Evolutionary conservation across 257 asterid species (phyloP).

Genomic region (Solanum rostratum): DNA sequence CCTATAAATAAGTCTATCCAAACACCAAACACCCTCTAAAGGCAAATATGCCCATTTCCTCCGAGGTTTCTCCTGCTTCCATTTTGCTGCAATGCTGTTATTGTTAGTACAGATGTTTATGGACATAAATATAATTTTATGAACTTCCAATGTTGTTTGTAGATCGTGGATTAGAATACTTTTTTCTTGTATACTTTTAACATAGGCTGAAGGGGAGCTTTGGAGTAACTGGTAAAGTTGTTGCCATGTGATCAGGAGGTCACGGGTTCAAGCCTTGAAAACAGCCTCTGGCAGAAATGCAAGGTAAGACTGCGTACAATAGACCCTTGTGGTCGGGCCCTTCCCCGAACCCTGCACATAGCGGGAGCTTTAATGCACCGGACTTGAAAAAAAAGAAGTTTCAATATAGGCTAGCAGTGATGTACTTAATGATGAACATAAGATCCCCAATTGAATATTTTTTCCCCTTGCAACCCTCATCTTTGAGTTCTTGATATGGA

Average conservation of each 20-base stretch:
- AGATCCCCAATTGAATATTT: neutral
- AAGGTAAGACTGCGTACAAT: too few relatives aligned
- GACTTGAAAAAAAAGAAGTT: too few relatives aligned
- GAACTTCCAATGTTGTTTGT: neutral
- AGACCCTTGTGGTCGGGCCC: too few relatives aligned
- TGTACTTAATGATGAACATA: neutral
- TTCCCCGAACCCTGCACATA: too few relatives aligned
- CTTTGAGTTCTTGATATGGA: neutral
- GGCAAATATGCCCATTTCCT: slow-evolving; percentile 41
- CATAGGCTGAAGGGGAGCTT: too few relatives aligned
- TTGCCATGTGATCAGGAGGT: too few relatives aligned
- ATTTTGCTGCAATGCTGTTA: neutral
- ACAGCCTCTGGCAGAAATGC: too few relatives aligned
- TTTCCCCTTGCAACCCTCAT: neutral
- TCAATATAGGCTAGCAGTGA: too few relatives aligned
- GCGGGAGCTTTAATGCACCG: too few relatives aligned
- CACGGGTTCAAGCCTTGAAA: too few relatives aligned
- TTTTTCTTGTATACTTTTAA: neutral
- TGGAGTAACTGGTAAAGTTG: too few relatives aligned
- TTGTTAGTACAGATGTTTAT: neutral
- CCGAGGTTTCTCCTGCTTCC: slow-evolving; percentile 43
- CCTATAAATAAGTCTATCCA: too few relatives aligned
- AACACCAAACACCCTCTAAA: slow-evolving; percentile 58
- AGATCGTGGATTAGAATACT: neutral
- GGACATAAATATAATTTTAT: neutral